Conservation (phyloP, 2,329 filamentous ascomycete species). For the Monilinia aucupariae region DNA sequence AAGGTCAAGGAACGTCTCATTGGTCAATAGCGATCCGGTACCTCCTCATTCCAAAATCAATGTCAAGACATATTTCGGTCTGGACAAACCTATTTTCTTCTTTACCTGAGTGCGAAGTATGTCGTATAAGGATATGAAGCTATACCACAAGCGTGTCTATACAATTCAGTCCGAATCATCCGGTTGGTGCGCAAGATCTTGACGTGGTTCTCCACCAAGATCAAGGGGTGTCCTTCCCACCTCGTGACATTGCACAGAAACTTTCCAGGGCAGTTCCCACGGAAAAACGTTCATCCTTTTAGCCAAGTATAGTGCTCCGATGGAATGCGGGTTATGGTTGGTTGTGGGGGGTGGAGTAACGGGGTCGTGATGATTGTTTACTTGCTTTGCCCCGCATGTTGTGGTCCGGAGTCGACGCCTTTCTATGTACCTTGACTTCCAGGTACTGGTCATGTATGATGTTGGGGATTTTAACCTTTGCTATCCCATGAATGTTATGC, state of each 20-base stretch:
- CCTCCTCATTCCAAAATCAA: neutral
- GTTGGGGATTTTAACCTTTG: neutral
- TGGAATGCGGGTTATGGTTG: neutral
- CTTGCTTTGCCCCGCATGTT: constrained; percentile 4
- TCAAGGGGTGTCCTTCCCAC: neutral
- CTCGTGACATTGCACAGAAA: neutral
- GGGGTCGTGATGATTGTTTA: constrained; percentile 3
- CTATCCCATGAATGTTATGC: neutral
- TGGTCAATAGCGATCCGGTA: neutral
- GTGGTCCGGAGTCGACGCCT: neutral
- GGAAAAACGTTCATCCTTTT: constrained; percentile 7
- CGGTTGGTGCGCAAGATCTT: constrained; percentile 15
- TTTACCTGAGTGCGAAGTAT: neutral
- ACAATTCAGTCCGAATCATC: constrained; percentile 4
- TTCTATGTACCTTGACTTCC: neutral
- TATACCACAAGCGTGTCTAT: constrained; percentile 6
- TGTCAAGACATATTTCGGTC: neutral
- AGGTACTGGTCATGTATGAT: neutral
- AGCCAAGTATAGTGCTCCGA: constrained; percentile 7
- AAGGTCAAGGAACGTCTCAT: too few species aligned
- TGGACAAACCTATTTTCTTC: constrained; percentile 7
- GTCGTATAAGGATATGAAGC: neutral
- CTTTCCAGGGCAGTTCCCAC: neutral
- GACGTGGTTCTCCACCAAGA: constrained; percentile 2
- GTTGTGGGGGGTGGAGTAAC: neutral